phyloP scores from a whole-genome alignment of 148 eudicot species.

The Bassia scoparia region DNA sequence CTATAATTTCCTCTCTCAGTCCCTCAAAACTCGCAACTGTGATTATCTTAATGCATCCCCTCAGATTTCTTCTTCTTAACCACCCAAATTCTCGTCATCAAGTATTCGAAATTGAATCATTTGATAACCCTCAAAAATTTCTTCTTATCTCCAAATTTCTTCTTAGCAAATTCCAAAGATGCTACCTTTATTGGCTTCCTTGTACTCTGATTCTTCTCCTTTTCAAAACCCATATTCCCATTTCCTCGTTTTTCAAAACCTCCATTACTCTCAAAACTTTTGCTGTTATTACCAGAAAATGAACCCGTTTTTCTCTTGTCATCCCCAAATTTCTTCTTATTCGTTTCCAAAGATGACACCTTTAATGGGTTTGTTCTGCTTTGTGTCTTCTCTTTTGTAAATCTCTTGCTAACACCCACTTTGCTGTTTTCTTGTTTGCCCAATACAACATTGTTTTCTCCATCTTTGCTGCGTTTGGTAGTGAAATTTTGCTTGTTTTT shows the following conservation, averaged over 20 bases:
- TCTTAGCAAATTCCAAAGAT: conserved; percentile 22
- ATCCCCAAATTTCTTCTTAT: conserved; percentile 1
- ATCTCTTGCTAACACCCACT: neutral
- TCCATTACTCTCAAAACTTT: neutral
- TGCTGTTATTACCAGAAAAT: conserved; percentile 1
- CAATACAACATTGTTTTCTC: conserved; percentile 4
- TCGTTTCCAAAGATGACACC: conserved; percentile 7
- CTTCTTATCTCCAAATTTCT: conserved; percentile 5
- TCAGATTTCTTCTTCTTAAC: conserved; percentile 7
- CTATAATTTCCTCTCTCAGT: neutral
- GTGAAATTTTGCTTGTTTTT: neutral
- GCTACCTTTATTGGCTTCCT: conserved; percentile 8
- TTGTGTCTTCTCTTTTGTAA: neutral
- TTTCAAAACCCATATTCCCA: neutral
- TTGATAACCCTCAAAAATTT: conserved; percentile 17
- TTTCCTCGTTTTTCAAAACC: conserved; percentile 6
- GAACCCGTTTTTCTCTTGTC: neutral
- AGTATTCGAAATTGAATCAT: conserved; percentile 12
- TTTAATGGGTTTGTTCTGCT: conserved; percentile 10
- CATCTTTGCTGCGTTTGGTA: conserved; percentile 18
- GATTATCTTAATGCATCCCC: too few species aligned
- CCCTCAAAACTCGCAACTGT: conserved; percentile 1
- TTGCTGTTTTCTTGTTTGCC: conserved; percentile 13
- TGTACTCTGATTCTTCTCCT: neutral
- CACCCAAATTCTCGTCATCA: neutral